Percentiles rank a stretch among this genome's conserved stretches.
Conservation (phyloP, 2,329 filamentous ascomycete genomes). For the Stemphylium vesicarium region DNA sequence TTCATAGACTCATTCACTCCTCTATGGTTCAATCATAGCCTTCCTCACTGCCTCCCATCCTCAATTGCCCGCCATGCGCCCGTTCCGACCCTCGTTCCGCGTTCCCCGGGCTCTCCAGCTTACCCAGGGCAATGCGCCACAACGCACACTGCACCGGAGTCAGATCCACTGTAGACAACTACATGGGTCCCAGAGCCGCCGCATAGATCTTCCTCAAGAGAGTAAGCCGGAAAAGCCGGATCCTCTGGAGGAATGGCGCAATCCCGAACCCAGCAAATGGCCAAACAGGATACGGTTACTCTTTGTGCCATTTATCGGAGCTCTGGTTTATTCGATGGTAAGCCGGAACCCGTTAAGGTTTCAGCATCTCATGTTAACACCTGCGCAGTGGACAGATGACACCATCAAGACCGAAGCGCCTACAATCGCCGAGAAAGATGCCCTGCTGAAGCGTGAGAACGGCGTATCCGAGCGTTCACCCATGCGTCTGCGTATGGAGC, state of each 20-base stretch:
- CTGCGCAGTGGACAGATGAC: constrained; percentile 43
- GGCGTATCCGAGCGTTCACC: constrained; percentile 79
- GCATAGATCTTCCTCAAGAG: constrained; percentile 29
- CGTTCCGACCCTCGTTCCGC: constrained; percentile 34
- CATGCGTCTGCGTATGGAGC: constrained; percentile 98
- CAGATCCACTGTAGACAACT: constrained; percentile 21
- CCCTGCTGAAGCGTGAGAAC: constrained; percentile 77
- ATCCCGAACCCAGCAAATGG: constrained; percentile 45
- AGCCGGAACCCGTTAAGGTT: constrained; percentile 7
- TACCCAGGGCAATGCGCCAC: constrained; percentile 32
- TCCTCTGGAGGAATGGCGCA: constrained; percentile 44
- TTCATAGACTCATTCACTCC: not conserved
- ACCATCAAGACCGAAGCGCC: constrained; percentile 62
- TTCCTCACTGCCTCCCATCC: not conserved
- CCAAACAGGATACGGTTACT: constrained; percentile 52
- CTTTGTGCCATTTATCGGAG: constrained; percentile 59
- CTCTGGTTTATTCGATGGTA: constrained; percentile 67
- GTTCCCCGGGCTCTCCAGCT: constrained; percentile 37
- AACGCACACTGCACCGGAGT: constrained; percentile 26
- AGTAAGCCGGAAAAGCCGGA: constrained; percentile 26
- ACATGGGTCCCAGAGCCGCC: constrained; percentile 23
- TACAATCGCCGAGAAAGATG: constrained; percentile 84
- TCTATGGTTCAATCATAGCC: constrained; percentile 27
- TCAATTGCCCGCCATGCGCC: constrained; percentile 38
- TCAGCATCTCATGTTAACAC: constrained; percentile 4